Percentiles rank a stretch among this genome's conserved stretches.
phyloP scores from a whole-genome alignment of 352 stramenopile species.

The Albugo laibachii region DNA sequence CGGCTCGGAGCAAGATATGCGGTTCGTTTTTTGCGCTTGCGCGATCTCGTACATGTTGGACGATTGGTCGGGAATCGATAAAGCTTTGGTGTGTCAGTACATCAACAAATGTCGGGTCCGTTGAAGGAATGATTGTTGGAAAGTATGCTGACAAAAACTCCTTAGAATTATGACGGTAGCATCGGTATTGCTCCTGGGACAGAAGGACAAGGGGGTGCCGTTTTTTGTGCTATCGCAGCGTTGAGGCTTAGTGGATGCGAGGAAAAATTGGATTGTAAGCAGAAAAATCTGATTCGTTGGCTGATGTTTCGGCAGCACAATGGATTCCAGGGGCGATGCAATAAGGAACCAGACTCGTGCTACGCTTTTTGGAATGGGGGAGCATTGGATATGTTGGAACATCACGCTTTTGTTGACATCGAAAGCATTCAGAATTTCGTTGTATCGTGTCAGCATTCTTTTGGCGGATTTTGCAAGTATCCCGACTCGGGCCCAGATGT shows the following conservation, averaged over 20 bases:
- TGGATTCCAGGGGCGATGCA: constrained; percentile 80
- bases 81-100: constrained; percentile 41
- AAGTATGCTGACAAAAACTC: constrained; percentile 5
- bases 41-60: constrained; percentile 75
- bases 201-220: constrained; percentile 55
- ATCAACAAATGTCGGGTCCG: constrained; percentile 65
- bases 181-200: constrained; percentile 42
- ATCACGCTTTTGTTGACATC: constrained; percentile 58
- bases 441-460: constrained; percentile 58
- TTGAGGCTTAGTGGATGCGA: constrained; percentile 44
- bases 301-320: constrained; percentile 63
- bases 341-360: constrained; percentile 81
- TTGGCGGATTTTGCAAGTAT: constrained; percentile 77
- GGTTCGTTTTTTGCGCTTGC: constrained; percentile 77
- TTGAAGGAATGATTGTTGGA: constrained; percentile 2
- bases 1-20: constrained; percentile 75
- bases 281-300: constrained; percentile 53
- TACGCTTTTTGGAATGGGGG: constrained; percentile 87
- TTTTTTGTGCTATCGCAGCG: constrained; percentile 53
- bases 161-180: constrained; percentile 60
- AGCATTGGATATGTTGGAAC: constrained; percentile 61
- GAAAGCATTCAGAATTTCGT: constrained; percentile 53
- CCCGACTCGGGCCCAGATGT: constrained; percentile 45
- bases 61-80: constrained; percentile 66
- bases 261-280: constrained; percentile 43